Base-by-base conservation (phyloP, 345 rosid genomes). In the Citrus glauca region DNA sequence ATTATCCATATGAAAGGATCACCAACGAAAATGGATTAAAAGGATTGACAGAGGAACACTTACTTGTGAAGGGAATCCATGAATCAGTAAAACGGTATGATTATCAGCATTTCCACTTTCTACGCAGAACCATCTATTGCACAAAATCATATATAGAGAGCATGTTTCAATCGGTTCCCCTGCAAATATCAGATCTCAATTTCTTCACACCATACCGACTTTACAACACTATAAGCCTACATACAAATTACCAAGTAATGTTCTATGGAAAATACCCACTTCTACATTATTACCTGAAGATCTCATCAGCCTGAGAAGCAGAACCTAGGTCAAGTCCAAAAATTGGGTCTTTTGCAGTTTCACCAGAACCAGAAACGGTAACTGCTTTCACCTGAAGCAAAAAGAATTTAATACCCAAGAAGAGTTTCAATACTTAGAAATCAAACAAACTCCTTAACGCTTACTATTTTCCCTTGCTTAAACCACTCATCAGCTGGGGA, bases 61-160 rank as follows among this genome's bases (percentile, higher is more conserved):
- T 50, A 92, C 99, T 89, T 93, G 98, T 60, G 98, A 95, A 77
- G 98, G 99, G 76, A 95, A 88, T 79, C 98, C 99, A 75, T 95
- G 98, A 38, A 95, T 84, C 76, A 95, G 82, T 69, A 95, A 79
- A 72, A 95, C 92, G 6, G 91, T 77, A 75, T 87, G 93, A 72
- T 85, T 87, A 64, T 87, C 87, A 59, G 81, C 75, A 71, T 77
- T 91, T 67, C 98, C 99, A 16, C 85, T 89, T 84, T 93, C 97
- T 13, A 93, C 89, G 81, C 89, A 90, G 79, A 95, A 92, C 99
- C 99, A 95, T 93, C 99, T 95, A 88, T 84, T 84, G 86, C 85
- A 89, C 88, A 91, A 84, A 87, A 79, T 82, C 81, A 87, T 82
- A 84, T 70, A 84, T 22, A 85, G 50, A 81, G 85, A 88, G 90